Base-by-base conservation (phyloP, 495 filamentous ascomycete genomes). In the Barbatosphaeria neglecta region DNA sequence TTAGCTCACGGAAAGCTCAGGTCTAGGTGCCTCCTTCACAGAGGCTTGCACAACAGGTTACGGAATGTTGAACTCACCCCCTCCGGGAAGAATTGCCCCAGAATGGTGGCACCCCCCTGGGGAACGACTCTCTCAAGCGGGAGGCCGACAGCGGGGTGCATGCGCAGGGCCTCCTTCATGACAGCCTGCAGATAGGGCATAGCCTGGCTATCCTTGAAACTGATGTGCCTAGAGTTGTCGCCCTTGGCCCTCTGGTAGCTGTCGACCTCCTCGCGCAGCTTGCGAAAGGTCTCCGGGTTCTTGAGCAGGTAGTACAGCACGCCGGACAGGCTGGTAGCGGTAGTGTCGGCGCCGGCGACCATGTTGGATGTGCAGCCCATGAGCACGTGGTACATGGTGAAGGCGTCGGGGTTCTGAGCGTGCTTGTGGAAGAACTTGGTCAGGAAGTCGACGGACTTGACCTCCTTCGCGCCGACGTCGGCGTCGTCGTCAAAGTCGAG, bases 171-270 rank as follows among this genome's bases (percentile, higher is more conserved):
- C 57, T 87, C 83, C 48, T 82, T 76, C 45, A 86, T 72, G 15
- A 77, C 72, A 1, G 81, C 78, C 37, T 78, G 73, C 10, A 84
- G 68, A 48, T 83, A 86, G 1, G 69, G 74, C 9, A 85, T 59
- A 2, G 69, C 62, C 28, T 77, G 71, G 17, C 64, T 68, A 35
- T 76, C 68, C 44, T 72, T 71, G 50, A 75, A 77, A 2, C 62
- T 66, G 54, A 62, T 17, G 45, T 56, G 4, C 54, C 20, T n/a
- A 18, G 19, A 28, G n/a, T 10, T 35, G 31, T n/a, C 16, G 31
- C 10, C 28, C 28, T 33, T 22, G 9, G 3, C 16, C 24, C 25
- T 15, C 22, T 31, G 20, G 35, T 20, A 18, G 13, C 24, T 20
- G 9, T 58, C 62, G 19, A 80, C 52, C 41, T 80, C 78, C 0